A percentile compares a stretch with the other conserved stretches of the same genome.
phyloP scores from a whole-genome alignment of 169 alveolate species.

The Perkinsus chesapeaki region DNA sequence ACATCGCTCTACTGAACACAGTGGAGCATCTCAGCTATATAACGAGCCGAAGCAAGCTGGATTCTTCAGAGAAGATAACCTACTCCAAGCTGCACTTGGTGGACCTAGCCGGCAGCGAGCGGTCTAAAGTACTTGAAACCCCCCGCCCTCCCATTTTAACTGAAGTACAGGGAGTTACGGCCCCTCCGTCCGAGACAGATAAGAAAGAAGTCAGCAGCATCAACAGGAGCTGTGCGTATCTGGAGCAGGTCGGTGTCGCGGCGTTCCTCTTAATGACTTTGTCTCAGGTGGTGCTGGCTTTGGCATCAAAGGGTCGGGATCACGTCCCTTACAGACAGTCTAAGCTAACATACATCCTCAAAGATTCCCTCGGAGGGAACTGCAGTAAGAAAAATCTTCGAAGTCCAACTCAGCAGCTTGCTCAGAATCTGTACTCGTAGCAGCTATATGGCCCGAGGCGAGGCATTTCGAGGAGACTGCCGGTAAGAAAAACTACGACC shows the following conservation, averaged over 20 bases:
- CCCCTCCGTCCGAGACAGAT: neutral
- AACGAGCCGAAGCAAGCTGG: conserved; percentile 10
- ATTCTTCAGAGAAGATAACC: conserved; percentile 68
- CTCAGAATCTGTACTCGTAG: conserved; percentile 16
- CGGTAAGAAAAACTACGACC: neutral
- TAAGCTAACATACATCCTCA: conserved; percentile 72
- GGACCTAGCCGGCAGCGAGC: conserved; percentile 90
- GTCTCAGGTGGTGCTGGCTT: conserved; percentile 72
- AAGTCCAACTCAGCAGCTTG: neutral
- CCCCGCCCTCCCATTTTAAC: conserved; percentile 59
- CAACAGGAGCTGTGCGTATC: conserved; percentile 76
- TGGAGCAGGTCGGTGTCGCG: conserved; percentile 67
- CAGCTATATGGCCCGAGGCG: conserved; percentile 80
- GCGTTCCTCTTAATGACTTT: neutral
- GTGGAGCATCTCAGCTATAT: neutral
- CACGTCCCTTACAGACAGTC: conserved; percentile 81
- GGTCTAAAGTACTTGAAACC: conserved; percentile 84
- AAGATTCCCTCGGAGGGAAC: conserved; percentile 78
- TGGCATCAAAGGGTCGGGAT: conserved; percentile 71
- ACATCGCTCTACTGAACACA: neutral
- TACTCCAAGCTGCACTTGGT: conserved; percentile 75
- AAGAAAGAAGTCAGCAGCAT: conserved; percentile 77
- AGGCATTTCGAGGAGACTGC: conserved; percentile 49
- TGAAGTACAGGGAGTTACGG: neutral
- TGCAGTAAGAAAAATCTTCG: conserved; percentile 70